Percentiles rank a stretch among this genome's conserved stretches.
Conservation (phyloP, 495 filamentous ascomycete species). For the Penicillium riverlandense region DNA sequence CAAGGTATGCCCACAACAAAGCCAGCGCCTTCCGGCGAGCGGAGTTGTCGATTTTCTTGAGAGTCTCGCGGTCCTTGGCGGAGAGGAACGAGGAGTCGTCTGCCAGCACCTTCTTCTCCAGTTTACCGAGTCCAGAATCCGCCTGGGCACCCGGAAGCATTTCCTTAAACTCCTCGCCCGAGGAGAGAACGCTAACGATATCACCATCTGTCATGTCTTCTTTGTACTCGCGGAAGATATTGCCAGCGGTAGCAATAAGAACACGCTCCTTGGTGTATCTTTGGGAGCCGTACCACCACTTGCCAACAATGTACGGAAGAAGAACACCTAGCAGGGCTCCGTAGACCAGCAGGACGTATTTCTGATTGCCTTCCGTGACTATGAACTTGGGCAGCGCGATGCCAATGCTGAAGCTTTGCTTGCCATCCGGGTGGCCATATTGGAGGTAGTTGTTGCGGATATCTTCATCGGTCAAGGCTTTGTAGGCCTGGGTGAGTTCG, state of each 20-base stretch:
- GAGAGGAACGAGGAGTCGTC: conserved; percentile 43
- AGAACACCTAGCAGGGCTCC: conserved; percentile 78
- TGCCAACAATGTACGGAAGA: conserved; percentile 87
- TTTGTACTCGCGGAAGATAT: conserved; percentile 86
- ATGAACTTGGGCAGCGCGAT: conserved; percentile 94
- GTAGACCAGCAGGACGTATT: conserved; percentile 90
- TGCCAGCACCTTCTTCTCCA: conserved; percentile 70
- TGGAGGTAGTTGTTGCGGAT: conserved; percentile 93
- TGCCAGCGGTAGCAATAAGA: conserved; percentile 83
- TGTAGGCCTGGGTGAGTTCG: conserved; percentile 94
- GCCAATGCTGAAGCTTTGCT: conserved; percentile 95
- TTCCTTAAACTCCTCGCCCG: conserved; percentile 72
- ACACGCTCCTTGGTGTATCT: conserved; percentile 86
- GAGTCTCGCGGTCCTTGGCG: conserved; percentile 50
- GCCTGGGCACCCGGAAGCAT: conserved; percentile 64
- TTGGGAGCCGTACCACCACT: conserved; percentile 98
- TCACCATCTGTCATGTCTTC: conserved; percentile 74
- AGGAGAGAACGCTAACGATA: conserved; percentile 71
- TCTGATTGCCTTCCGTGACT: conserved; percentile 85
- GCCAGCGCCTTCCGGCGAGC: conserved; percentile 77
- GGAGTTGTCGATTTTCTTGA: conserved; percentile 68
- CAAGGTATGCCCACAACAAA: conserved; percentile 91
- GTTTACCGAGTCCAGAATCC: conserved; percentile 66
- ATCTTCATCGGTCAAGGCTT: conserved; percentile 93
- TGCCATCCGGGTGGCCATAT: conserved; percentile 94